These are phyloP conservation scores for Pestalotiopsis sp. DNA, from an alignment of 2,329 filamentous ascomycete genomes.

Conservation along the genomic window DNA sequence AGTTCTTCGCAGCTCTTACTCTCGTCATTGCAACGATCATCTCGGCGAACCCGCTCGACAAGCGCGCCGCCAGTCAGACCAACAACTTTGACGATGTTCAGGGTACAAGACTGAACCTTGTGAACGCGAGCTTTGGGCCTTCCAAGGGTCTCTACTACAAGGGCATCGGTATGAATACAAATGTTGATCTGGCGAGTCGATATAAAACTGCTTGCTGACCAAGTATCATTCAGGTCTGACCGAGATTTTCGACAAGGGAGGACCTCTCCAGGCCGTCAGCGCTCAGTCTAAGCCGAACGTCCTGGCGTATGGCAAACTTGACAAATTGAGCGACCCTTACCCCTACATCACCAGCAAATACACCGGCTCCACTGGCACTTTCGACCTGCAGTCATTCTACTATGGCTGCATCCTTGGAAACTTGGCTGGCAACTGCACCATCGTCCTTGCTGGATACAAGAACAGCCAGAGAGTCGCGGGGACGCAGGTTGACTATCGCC, in stretches of 20 bases:
- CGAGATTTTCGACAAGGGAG: neutral
- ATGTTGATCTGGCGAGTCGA: neutral
- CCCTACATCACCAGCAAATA: constrained; percentile 3
- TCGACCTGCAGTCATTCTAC: constrained; percentile 1
- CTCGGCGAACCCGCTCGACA: neutral
- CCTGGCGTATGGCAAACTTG: neutral
- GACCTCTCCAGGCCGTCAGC: neutral
- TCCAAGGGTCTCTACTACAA: neutral
- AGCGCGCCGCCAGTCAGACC: neutral
- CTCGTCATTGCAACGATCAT: neutral
- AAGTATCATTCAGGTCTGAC: neutral
- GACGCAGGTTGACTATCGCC: neutral
- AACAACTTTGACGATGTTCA: neutral
- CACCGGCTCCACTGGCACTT: neutral
- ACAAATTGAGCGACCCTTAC: neutral
- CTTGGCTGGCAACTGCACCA: neutral
- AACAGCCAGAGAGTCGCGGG: neutral
- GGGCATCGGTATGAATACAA: neutral
- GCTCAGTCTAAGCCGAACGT: neutral
- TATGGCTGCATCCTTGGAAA: constrained; percentile 1
- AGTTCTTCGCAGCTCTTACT: neutral
- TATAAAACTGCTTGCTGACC: neutral
- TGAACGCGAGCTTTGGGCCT: neutral
- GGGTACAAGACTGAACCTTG: neutral
- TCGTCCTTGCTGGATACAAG: neutral